Evolutionary conservation across 352 stramenopile species (phyloP), one percentile per base, ranked within the genome.

Genomic region (Pilasporangium apinafurcum): DNA sequence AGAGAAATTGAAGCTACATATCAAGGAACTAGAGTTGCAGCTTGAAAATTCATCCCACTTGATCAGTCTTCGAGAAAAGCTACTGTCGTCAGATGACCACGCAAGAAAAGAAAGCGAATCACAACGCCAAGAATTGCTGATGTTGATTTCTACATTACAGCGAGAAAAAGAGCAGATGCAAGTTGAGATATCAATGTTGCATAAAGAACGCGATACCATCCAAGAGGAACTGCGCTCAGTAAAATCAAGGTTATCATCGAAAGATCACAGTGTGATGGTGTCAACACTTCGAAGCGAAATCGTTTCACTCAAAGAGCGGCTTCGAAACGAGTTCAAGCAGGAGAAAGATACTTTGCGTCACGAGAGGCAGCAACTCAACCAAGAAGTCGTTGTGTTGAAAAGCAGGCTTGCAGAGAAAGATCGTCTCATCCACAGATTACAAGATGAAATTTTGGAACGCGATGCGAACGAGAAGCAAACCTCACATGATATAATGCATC

Each of bases 241-340:
- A 3, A 81, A 75, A 35, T 40, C 66, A 8, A 59, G 70, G 0
- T 28, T 85, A 16, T 63, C 56, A 9, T 44, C 53, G 0, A 82
- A 78, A 53, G 71, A 85, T 32, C 64, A 83, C 24, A 49, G 43
- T 1, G 54, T 86, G 14, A 44, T 89, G 24, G 62, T 86, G 10
- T 62, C 73, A 6, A 89, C 77, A 17, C 53, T 89, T 5, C 68
- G 70, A 13, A 70, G 40, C 38, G 77, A 89, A 53, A 73, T 89
- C 9, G 27, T 51, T 8, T 66, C 60, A 17, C 36, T 89, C 1
- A 86, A 86, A 39, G 66, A 86, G 18, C 56, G 66, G 1, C 51
- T 89, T 26, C 73, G 68, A 13, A 59, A 33, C 13, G 73, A 89
- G 38, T 84, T 80, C 47, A 72, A 75, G 55, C 56, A 71, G n/a